Evolutionary conservation across 208 protist genomes (phyloP), one percentile per base, ranked within the genome.

Genomic region (Naegleria fowleri): DNA sequence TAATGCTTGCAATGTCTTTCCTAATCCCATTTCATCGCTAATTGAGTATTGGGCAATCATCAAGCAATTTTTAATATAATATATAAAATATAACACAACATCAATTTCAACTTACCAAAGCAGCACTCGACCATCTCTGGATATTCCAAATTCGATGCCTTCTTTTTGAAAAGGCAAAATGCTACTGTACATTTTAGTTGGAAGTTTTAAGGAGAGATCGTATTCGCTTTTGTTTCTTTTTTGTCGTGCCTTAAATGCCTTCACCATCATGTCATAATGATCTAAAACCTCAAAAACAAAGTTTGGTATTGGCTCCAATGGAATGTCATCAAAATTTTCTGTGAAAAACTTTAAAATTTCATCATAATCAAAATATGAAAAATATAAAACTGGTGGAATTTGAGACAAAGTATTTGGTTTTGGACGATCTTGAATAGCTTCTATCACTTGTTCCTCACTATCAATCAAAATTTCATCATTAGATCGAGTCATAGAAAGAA

Each of bases 1-100:
- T 55, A 99, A 97, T 13, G 97, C 96, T 94, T 99, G 97, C 43
- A 99, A 93, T 16, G 98, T 99, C 92, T 99, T 99, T 43, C 98
- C 98, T 33, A 99, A 93, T 7, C 98, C 98, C 97, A 99, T 99
- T 90, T 99, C 97, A 91, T 99, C 98, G 59, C 96, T 67, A 67
- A 67, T 67, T 96, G n/a, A n/a, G n/a, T n/a, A n/a, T 83, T 98
- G 97, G 94, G 97, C 95, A n/a, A 95, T 96, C 58, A 96, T 95
- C 7, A 96, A 96, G 85, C 94, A 93, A 91, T 67, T 67, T 67
- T 67, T 67, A 67, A 67, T 67, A 25, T 19, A 9, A 67, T 25
- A 67, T 25, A 67, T 25, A 67, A 67, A 19, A 67, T 19, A 25
- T 67, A 25, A 9, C 55, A 9, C 19, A n/a, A n/a, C n/a, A n/a